phyloP scores from a whole-genome alignment of 352 stramenopile genomes.

The Phytophthora europaea region DNA sequence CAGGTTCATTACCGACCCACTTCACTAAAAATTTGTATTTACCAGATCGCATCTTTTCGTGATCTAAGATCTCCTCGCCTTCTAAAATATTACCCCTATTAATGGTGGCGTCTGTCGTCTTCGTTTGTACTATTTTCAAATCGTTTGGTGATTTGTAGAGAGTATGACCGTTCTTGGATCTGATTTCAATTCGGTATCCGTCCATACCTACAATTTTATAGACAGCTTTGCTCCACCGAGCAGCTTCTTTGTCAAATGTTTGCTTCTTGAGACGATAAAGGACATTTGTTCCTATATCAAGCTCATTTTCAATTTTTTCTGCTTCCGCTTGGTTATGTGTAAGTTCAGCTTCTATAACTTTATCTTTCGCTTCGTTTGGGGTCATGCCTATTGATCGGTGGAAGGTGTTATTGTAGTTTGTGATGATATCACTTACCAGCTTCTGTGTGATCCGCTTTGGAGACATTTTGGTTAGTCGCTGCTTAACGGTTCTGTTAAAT shows the following conservation, averaged over 20 bases:
- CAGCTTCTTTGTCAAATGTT: slow-evolving; percentile 37
- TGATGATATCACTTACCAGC: slow-evolving; percentile 43
- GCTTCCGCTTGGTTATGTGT: slow-evolving; percentile 33
- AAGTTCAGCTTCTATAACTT: slow-evolving; percentile 27
- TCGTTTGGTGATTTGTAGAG: slow-evolving; percentile 37
- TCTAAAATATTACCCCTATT: no score
- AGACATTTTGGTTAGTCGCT: slow-evolving; percentile 39
- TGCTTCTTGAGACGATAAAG: slow-evolving; percentile 30
- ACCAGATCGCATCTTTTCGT: no score
- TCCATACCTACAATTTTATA: slow-evolving; percentile 36
- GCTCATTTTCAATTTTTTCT: slow-evolving; percentile 21
- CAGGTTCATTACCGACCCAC: no score
- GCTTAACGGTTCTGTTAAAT: slow-evolving; percentile 54
- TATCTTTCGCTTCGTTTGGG: slow-evolving; percentile 37
- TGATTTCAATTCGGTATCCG: slow-evolving; percentile 32
- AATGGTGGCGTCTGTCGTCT: no score
- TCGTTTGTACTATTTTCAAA: no score
- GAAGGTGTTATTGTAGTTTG: slow-evolving; percentile 48
- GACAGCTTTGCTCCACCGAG: slow-evolving; percentile 29
- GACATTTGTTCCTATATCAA: slow-evolving; percentile 14
- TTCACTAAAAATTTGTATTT: no score
- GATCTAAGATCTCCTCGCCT: no score
- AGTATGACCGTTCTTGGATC: slow-evolving; percentile 42
- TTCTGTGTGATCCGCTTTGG: slow-evolving; percentile 24
- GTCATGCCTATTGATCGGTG: slow-evolving; percentile 35